phyloP scores from a whole-genome alignment of 2,329 filamentous ascomycete species.

The Trichoderma pleuroti region DNA sequence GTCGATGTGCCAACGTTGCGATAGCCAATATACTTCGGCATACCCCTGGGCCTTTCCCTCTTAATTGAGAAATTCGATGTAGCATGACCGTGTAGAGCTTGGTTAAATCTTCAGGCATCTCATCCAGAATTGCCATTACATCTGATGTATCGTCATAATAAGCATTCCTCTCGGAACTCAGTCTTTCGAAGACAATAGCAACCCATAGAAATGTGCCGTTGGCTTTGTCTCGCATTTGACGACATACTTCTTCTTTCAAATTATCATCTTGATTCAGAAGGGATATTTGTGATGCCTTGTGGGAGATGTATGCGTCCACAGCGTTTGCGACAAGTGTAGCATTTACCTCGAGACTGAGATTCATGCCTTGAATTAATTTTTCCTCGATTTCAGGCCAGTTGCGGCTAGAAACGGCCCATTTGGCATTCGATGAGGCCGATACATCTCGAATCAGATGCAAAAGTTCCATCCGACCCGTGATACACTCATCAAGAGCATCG shows the following conservation, averaged over 20 bases:
- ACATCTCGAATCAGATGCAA: slow-evolving; percentile 36
- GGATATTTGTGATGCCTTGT: background rate
- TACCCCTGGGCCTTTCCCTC: background rate
- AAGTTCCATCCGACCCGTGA: slow-evolving; percentile 32
- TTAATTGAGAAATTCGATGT: background rate
- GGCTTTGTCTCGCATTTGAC: slow-evolving; percentile 30
- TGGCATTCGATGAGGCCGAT: background rate
- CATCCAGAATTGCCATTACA: background rate
- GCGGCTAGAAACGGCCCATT: slow-evolving; percentile 15
- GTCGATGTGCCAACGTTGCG: background rate
- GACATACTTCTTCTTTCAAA: background rate
- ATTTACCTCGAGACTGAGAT: background rate
- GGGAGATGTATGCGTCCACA: background rate
- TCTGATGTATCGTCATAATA: background rate
- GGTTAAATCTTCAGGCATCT: background rate
- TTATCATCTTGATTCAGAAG: background rate
- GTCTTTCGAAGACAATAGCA: slow-evolving; percentile 21
- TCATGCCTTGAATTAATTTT: background rate
- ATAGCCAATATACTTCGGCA: background rate
- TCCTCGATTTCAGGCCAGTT: slow-evolving; percentile 20
- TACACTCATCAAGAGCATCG: slow-evolving; percentile 45
- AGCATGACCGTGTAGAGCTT: background rate
- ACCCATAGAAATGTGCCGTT: slow-evolving; percentile 33
- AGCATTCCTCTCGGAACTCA: slow-evolving; percentile 17
- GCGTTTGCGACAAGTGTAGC: background rate